Percentiles rank a stretch among this genome's conserved stretches.
phyloP scores from a whole-genome alignment of 2,329 filamentous ascomycete genomes.

The Botryotinia calthae region DNA sequence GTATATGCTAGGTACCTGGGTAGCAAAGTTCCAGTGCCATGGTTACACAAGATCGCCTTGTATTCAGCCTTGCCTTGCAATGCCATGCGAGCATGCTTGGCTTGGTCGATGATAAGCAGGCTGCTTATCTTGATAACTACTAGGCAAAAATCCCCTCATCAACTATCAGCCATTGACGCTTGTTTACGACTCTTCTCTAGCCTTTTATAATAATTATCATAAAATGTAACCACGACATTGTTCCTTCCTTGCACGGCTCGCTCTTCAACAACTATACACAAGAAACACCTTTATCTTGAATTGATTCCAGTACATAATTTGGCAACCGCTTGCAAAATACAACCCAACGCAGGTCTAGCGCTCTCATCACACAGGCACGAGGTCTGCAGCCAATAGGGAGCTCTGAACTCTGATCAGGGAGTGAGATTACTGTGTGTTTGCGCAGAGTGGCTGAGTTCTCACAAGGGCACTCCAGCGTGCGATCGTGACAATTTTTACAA shows the following conservation, averaged over 20 bases:
- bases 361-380: constrained; percentile 14
- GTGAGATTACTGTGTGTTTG: no score
- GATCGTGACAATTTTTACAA: constrained; percentile 3
- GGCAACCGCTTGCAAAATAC: neutral
- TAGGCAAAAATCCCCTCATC: neutral
- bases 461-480: constrained; percentile 15
- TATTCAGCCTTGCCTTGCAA: constrained; percentile 2
- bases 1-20: neutral
- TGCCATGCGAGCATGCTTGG: no score
- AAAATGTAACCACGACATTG: neutral
- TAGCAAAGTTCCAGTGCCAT: neutral
- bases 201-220: neutral
- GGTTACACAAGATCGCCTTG: constrained; percentile 10
- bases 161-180: neutral
- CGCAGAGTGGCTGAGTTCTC: constrained; percentile 18
- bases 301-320: neutral
- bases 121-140: neutral
- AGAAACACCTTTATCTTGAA: no score
- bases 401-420: neutral
- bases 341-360: neutral
- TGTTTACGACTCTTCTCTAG: neutral
- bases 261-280: neutral
- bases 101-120: neutral
- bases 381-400: constrained; percentile 15
- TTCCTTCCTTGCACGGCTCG: neutral